Percentiles rank a stretch among this genome's conserved stretches.
phyloP scores from a whole-genome alignment of 805 yeast species.

The Ogataea trehaloabstinens region DNA sequence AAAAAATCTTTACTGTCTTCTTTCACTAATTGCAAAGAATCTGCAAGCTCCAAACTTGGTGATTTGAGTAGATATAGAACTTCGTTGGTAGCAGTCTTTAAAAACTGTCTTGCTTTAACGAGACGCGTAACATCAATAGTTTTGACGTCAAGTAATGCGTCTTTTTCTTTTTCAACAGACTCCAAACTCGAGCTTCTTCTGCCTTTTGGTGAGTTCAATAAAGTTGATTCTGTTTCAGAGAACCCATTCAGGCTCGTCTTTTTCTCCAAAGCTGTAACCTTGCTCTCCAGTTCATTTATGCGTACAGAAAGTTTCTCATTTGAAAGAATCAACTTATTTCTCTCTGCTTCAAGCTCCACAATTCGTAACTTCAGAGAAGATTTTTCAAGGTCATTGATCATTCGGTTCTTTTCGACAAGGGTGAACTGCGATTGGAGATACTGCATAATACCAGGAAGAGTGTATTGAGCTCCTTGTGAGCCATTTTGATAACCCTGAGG shows the following conservation, averaged over 20 bases:
- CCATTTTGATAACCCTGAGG: slow-evolving; percentile 6
- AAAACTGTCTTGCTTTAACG: slow-evolving; percentile 32
- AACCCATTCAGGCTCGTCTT: slow-evolving; percentile 5
- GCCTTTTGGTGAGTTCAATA: slow-evolving; percentile 8
- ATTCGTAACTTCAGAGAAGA: slow-evolving; percentile 49
- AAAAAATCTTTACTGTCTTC: slow-evolving; percentile 18
- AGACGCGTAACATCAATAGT: slow-evolving; percentile 28
- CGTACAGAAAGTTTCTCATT: slow-evolving; percentile 41
- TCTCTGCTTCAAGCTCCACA: slow-evolving; percentile 50
- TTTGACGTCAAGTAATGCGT: slow-evolving; percentile 15
- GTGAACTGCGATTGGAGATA: slow-evolving; percentile 60
- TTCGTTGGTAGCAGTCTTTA: slow-evolving; percentile 35
- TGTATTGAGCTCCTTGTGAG: slow-evolving; percentile 29
- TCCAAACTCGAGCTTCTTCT: slow-evolving; percentile 7
- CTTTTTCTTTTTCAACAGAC: slow-evolving; percentile 3
- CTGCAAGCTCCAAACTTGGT: slow-evolving; percentile 31
- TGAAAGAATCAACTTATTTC: slow-evolving; percentile 41
- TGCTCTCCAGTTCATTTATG: slow-evolving; percentile 38
- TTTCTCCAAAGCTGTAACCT: slow-evolving; percentile 12
- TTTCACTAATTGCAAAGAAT: slow-evolving; percentile 23
- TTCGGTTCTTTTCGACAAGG: slow-evolving; percentile 40
- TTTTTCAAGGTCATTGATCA: slow-evolving; percentile 52
- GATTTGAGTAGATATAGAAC: slow-evolving; percentile 35
- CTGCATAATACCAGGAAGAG: slow-evolving; percentile 59
- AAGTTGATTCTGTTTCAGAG: slow-evolving; percentile 4